phyloP scores from a whole-genome alignment of 345 rosid genomes.

The Eucalyptus coolabah region DNA sequence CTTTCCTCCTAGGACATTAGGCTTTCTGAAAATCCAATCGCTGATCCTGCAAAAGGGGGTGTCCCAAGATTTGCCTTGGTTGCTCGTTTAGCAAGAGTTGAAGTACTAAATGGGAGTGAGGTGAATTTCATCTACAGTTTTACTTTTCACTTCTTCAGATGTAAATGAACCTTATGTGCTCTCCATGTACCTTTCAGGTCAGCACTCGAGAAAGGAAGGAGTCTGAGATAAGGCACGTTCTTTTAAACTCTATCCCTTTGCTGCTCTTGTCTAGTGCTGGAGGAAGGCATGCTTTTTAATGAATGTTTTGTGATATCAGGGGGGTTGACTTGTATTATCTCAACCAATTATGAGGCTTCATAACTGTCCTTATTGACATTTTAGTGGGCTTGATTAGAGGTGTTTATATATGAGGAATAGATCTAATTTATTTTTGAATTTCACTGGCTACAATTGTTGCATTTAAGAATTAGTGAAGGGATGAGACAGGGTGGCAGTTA shows the following conservation, averaged over 20 bases:
- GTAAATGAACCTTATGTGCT: background rate
- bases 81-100: slow-evolving; percentile 69
- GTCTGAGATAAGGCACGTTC: slow-evolving; percentile 79
- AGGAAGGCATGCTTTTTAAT: background rate
- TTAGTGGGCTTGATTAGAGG: background rate
- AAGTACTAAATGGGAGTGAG: slow-evolving; percentile 94
- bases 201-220: slow-evolving; percentile 84
- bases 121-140: slow-evolving; percentile 16
- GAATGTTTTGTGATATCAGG: background rate
- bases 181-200: slow-evolving; percentile 31
- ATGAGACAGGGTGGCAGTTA: background rate
- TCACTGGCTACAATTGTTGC: background rate
- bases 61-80: slow-evolving; percentile 68
- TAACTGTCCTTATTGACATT: background rate
- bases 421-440: background rate
- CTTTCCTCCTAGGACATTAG: slow-evolving; percentile 54
- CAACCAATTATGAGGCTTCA: background rate
- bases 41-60: slow-evolving; percentile 72
- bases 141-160: background rate
- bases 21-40: slow-evolving; percentile 81
- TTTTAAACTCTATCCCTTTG: background rate
- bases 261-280: background rate
- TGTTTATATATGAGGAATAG: background rate
- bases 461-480: background rate
- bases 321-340: background rate